Evolutionary conservation across 1,284 basidiomycete species (phyloP).

Genomic region (Leucoagaricus sp.): DNA sequence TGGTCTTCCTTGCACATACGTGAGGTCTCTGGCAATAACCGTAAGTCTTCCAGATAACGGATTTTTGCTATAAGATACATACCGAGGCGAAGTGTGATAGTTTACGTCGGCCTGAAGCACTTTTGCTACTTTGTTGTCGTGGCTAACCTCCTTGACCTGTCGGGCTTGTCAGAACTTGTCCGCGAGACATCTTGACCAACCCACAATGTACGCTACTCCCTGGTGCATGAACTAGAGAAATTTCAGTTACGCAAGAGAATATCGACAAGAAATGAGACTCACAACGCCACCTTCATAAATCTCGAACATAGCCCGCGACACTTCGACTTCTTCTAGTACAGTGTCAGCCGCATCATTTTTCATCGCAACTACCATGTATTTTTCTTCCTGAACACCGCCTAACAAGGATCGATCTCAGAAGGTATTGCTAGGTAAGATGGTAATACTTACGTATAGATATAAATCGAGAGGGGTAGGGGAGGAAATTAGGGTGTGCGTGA

Average conservation of each 20-base stretch:
- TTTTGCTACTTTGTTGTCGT: slow-evolving; percentile 76
- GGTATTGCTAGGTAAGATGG: not conserved
- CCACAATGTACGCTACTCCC: slow-evolving; percentile 72
- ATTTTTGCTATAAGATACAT: not conserved
- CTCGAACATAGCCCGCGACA: slow-evolving; percentile 85
- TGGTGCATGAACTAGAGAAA: slow-evolving; percentile 78
- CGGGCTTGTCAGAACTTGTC: not conserved
- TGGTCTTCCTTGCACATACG: slow-evolving; percentile 41
- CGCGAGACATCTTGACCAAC: slow-evolving; percentile 19
- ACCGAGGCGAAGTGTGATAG: slow-evolving; percentile 82
- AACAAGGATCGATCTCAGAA: slow-evolving; percentile 9
- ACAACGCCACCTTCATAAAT: slow-evolving; percentile 80
- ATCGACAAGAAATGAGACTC: slow-evolving; percentile 25
- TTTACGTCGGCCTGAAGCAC: slow-evolving; percentile 77
- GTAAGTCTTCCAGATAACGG: slow-evolving; percentile 4
- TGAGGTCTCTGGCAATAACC: slow-evolving; percentile 59
- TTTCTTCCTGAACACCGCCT: slow-evolving; percentile 75
- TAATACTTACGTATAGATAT: slow-evolving; percentile 64
- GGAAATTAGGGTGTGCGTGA: slow-evolving; percentile 75
- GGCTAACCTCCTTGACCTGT: slow-evolving; percentile 79
- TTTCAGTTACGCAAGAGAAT: not conserved
- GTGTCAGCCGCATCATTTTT: slow-evolving; percentile 44
- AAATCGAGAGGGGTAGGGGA: slow-evolving; percentile 75
- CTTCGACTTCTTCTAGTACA: slow-evolving; percentile 85
- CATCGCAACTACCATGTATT: slow-evolving; percentile 76